Base-by-base conservation (phyloP, 2,329 filamentous ascomycete species). In the Verticillium nubilum region DNA sequence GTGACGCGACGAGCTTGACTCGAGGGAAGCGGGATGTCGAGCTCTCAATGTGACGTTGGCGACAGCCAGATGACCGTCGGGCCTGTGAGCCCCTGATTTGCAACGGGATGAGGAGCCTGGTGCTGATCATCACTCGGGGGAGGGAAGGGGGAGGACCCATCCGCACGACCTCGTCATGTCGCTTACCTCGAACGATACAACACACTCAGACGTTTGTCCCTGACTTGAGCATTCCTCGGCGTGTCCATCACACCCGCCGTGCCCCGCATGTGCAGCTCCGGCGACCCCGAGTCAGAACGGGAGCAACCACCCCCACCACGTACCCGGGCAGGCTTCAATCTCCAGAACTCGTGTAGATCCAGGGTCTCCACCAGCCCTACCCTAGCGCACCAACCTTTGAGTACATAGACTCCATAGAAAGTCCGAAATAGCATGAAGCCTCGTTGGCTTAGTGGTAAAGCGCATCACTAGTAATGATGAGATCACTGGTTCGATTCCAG, bases 361-460 rank as follows among this genome's bases (percentile, higher is more conserved):
- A 15, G 12, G n/a, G n/a, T 37, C 33, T 37, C 33, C 33, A 37
- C 33, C 33, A 13, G 33, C 33, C 33, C 33, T n/a, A 19, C 33
- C 33, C 33, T 37, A 37, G 31, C 31, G 31, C 31, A 33, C 31
- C 10, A 10, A 33, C n/a, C n/a, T n/a, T n/a, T n/a, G n/a, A n/a
- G n/a, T n/a, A n/a, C n/a, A n/a, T n/a, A n/a, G n/a, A n/a, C n/a
- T n/a, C n/a, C n/a, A n/a, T n/a, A n/a, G n/a, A n/a, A n/a, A n/a
- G n/a, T n/a, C n/a, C n/a, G n/a, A n/a, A n/a, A n/a, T n/a, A n/a
- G 10, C 28, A 31, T 31, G 28, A 50, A 35, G 62, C 62, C 60
- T 63, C 61, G 62, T 63, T 63, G 62, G 62, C 62, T 63, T 54
- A 63, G 62, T 62, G 62, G 62, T 63, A 63, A 58, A 63, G 62